phyloP scores from a whole-genome alignment of 192 early-diverging fungal genomes.

The Coemansia sp. region DNA sequence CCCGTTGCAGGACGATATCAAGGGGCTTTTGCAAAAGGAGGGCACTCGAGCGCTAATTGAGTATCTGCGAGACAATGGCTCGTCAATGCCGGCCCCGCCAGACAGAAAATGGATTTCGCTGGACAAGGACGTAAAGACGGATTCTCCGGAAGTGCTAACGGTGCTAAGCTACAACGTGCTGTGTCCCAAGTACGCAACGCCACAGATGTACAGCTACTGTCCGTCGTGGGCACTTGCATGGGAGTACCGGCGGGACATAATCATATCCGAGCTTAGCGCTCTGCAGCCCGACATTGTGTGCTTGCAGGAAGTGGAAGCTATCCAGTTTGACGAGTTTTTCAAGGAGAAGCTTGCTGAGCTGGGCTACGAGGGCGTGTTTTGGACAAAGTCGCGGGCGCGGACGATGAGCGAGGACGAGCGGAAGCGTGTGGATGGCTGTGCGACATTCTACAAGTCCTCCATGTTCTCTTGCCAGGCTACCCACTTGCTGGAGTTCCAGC shows the following conservation, averaged over 20 bases:
- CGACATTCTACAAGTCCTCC: constrained; percentile 82
- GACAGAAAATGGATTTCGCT: constrained; percentile 88
- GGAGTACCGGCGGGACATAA: constrained; percentile 89
- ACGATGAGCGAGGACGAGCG: constrained; percentile 92
- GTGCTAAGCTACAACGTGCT: constrained; percentile 93
- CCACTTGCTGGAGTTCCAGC: constrained; percentile 91
- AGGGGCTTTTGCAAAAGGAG: constrained; percentile 79
- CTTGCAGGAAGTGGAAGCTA: constrained; percentile 89
- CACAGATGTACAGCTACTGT: constrained; percentile 86
- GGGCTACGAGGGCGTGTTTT: constrained; percentile 90
- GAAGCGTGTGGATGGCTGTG: constrained; percentile 89
- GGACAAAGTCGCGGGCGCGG: constrained; percentile 89
- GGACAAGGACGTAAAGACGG: constrained; percentile 67
- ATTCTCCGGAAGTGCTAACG: constrained; percentile 74
- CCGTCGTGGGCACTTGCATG: constrained; percentile 92
- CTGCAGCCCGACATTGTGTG: constrained; percentile 91
- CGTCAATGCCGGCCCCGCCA: constrained; percentile 70
- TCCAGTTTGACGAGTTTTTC: constrained; percentile 88
- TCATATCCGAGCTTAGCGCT: constrained; percentile 79
- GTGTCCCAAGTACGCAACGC: constrained; percentile 83
- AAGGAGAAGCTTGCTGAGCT: constrained; percentile 60
- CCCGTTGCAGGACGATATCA: constrained; percentile 79
- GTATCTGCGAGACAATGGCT: constrained; percentile 85
- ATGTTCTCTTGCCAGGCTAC: constrained; percentile 84
- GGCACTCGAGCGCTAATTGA: constrained; percentile 78